Conservation (phyloP, 2,329 filamentous ascomycete species). For the Aspergillus tanneri region DNA sequence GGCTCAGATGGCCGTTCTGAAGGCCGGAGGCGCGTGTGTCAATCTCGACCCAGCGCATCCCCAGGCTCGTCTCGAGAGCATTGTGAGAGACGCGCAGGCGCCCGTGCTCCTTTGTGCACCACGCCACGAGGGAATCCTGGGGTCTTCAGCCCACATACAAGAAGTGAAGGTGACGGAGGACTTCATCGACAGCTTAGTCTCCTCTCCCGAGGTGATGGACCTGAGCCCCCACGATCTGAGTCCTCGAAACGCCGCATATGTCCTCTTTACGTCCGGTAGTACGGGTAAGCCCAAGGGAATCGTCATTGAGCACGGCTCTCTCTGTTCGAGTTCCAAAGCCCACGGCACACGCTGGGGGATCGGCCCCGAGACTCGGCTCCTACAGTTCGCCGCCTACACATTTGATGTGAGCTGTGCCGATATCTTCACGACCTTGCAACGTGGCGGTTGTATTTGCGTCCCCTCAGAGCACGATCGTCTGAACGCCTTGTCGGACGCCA, state of each 20-base stretch:
- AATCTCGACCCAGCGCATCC: constrained; percentile 10
- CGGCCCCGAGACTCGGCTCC: constrained; percentile 42
- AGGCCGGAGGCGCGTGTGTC: constrained; percentile 12
- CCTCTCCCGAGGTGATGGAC: too few species aligned
- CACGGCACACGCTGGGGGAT: constrained; percentile 18
- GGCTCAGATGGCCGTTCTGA: constrained; percentile 7
- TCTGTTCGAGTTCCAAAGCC: constrained; percentile 52
- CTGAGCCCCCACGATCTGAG: not conserved
- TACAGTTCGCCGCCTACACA: constrained; percentile 53
- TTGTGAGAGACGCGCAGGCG: not conserved
- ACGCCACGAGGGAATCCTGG: not conserved
- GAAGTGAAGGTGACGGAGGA: too few species aligned
- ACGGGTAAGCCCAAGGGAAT: constrained; percentile 55
- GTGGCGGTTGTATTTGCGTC: constrained; percentile 57
- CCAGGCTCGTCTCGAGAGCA: constrained; percentile 8
- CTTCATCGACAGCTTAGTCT: not conserved
- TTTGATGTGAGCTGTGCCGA: constrained; percentile 53
- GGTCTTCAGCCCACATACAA: too few species aligned
- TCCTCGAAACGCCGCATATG: too few species aligned
- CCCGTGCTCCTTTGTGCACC: too few species aligned
- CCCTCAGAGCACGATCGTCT: constrained; percentile 46
- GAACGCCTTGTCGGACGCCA: constrained; percentile 45
- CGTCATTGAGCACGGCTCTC: constrained; percentile 59
- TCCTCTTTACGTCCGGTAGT: constrained; percentile 55
- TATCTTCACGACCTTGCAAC: constrained; percentile 49